Percentiles rank a stretch among this genome's conserved stretches.
Conservation (phyloP, 2,329 filamentous ascomycete species). For the Penicillium griseofulvum region DNA sequence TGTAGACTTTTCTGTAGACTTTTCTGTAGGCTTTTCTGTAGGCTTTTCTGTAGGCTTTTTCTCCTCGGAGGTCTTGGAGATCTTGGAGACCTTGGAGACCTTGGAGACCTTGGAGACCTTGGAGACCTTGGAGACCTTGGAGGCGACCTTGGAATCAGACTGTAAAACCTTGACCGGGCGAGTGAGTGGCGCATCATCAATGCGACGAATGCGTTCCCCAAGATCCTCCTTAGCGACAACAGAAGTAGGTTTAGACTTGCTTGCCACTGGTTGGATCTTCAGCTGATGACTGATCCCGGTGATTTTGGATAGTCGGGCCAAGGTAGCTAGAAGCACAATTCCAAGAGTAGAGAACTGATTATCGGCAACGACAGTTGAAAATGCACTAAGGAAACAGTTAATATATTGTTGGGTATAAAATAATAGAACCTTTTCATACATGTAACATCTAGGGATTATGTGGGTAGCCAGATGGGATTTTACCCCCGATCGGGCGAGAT, state of each 20-base stretch:
- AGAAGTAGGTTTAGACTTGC: neutral
- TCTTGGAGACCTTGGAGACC: neutral
- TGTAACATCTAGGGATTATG: constrained; percentile 43
- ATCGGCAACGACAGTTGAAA: constrained; percentile 69
- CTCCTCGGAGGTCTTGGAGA: neutral
- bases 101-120: neutral
- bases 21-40: no score
- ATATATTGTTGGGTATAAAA: neutral
- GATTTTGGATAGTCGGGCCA: constrained; percentile 58
- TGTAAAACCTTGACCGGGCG: neutral
- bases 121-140: neutral
- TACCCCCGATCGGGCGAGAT: constrained; percentile 49
- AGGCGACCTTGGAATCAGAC: neutral
- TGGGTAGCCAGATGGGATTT: constrained; percentile 27
- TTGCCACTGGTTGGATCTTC: constrained; percentile 4
- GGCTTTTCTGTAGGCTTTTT: neutral
- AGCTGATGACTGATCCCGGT: constrained; percentile 36
- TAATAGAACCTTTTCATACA: constrained; percentile 29
- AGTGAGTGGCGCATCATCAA: neutral
- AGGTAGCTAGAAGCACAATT: constrained; percentile 62
- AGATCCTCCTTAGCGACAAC: constrained; percentile 21
- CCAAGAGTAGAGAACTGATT: constrained; percentile 71
- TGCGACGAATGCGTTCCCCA: constrained; percentile 26
- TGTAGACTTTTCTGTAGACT: no score
- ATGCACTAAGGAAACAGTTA: constrained; percentile 41